phyloP scores from a whole-genome alignment of 2,329 filamentous ascomycete species.

The Stemphylium lycopersici region DNA sequence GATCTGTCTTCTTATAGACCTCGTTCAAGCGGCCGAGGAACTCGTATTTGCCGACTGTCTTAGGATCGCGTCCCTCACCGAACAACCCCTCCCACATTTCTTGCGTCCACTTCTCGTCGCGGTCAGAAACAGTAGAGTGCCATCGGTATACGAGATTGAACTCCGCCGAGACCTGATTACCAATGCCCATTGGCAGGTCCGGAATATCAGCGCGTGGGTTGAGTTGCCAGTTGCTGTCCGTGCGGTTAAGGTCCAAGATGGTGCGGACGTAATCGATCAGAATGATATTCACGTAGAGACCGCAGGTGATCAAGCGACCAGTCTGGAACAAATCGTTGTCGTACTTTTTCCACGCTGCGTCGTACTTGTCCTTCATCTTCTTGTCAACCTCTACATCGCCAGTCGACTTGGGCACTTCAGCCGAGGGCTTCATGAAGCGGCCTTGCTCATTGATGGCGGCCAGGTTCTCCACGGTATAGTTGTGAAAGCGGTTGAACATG shows the following conservation, averaged over 20 bases:
- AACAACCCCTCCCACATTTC: constrained; percentile 53
- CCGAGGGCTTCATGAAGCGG: constrained; percentile 71
- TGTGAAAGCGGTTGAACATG: constrained; percentile 79
- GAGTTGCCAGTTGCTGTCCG: constrained; percentile 79
- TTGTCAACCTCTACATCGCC: constrained; percentile 53
- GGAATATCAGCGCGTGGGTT: constrained; percentile 75
- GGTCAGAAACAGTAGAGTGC: constrained; percentile 78
- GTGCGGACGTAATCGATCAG: constrained; percentile 61
- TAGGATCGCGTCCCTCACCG: constrained; percentile 57
- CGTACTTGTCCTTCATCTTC: constrained; percentile 31
- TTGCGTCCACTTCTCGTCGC: constrained; percentile 82
- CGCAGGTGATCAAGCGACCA: constrained; percentile 58
- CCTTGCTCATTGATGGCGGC: constrained; percentile 85
- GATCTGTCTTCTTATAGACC: constrained; percentile 65
- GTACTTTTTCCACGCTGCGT: constrained; percentile 44
- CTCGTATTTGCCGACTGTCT: constrained; percentile 63
- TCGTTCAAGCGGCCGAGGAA: constrained; percentile 68
- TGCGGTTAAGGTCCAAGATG: constrained; percentile 66
- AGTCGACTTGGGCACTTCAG: constrained; percentile 27
- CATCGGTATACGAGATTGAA: constrained; percentile 90
- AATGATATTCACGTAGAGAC: constrained; percentile 61
- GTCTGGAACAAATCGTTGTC: constrained; percentile 60
- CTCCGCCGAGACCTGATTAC: constrained; percentile 84
- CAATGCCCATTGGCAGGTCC: constrained; percentile 71
- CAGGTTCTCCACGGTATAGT: constrained; percentile 79